These are phyloP conservation scores for Leccinum variabile DNA, from an alignment of 1,284 basidiomycete species.

Conservation along the genomic window DNA sequence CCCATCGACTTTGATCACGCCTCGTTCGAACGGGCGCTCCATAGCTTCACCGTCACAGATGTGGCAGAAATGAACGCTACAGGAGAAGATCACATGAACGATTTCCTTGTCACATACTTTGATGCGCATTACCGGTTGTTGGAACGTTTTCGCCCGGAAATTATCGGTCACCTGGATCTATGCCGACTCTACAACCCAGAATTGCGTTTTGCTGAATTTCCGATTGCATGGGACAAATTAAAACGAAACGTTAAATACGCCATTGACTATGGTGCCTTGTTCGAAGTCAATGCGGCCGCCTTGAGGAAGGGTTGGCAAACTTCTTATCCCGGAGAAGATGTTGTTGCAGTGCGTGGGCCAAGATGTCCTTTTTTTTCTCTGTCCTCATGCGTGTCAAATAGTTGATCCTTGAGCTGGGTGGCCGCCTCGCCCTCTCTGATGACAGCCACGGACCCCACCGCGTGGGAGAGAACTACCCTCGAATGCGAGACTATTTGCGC, in stretches of 20 bases:
- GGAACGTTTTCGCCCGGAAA: conserved; percentile 74
- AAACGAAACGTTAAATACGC: conserved; percentile 78
- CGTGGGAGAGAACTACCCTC: conserved; percentile 86
- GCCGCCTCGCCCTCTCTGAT: conserved; percentile 87
- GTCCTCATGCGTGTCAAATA: conserved; percentile 39
- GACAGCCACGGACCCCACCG: conserved; percentile 91
- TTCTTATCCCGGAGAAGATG: conserved; percentile 81
- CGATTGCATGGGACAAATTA: conserved; percentile 63
- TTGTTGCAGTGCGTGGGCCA: conserved; percentile 62
- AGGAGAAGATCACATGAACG: conserved; percentile 34
- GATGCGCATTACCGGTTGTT: conserved; percentile 80
- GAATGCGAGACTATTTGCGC: conserved; percentile 68
- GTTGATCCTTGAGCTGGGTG: conserved; percentile 68
- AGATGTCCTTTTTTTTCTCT: conserved; percentile 15
- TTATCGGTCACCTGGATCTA: conserved; percentile 93
- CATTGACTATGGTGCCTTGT: conserved; percentile 84
- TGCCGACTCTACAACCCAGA: conserved; percentile 78
- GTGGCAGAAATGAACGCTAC: conserved; percentile 28
- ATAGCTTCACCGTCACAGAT: conserved; percentile 37
- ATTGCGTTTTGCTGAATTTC: conserved; percentile 53
- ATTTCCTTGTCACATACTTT: conserved; percentile 73
- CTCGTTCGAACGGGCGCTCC: conserved; percentile 66
- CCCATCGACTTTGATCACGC: conserved; percentile 91
- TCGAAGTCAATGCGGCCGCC: conserved; percentile 92
- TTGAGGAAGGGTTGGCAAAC: conserved; percentile 89